Evolutionary conservation across 495 filamentous ascomycete species (phyloP).

Genomic region (Hypoxylon lienhwacheense): DNA sequence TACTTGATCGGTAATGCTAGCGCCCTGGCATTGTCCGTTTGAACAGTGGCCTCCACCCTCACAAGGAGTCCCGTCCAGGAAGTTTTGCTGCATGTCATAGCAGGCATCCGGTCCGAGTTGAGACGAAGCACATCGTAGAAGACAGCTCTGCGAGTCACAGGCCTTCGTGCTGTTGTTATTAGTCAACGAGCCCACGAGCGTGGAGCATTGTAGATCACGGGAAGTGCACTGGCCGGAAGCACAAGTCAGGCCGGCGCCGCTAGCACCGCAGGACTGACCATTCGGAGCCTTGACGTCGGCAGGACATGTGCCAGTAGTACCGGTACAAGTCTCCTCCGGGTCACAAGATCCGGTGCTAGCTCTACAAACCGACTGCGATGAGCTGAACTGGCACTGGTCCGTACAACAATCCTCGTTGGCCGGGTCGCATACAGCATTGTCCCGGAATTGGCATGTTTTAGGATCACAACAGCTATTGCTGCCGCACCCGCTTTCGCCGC

Average conservation of each 20-base stretch:
- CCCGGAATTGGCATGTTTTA: constrained; percentile 83
- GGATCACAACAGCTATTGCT: constrained; percentile 82
- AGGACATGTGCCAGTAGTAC: constrained; percentile 73
- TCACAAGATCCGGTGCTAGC: constrained; percentile 78
- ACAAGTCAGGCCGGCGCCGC: constrained; percentile 64
- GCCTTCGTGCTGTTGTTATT: constrained; percentile 79
- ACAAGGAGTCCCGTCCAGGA: constrained; percentile 90
- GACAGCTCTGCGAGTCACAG: constrained; percentile 73
- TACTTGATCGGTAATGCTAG: constrained; percentile 61
- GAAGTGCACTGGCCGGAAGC: constrained; percentile 95
- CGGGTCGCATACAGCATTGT: constrained; percentile 78
- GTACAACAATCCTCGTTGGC: constrained; percentile 90
- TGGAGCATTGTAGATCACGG: constrained; percentile 85
- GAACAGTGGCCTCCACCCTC: constrained; percentile 75
- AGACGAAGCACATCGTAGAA: constrained; percentile 74
- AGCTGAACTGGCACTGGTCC: constrained; percentile 68
- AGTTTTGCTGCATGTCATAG: constrained; percentile 83
- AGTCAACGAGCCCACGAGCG: constrained; percentile 77
- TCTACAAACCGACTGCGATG: constrained; percentile 72
- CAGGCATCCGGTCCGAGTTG: constrained; percentile 64
- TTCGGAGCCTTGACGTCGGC: constrained; percentile 67
- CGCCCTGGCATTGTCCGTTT: constrained; percentile 72
- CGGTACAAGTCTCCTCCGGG: constrained; percentile 78
- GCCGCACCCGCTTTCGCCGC: constrained; percentile 69
- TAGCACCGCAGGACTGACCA: constrained; percentile 66